A percentile compares a stretch with the other conserved stretches of the same genome.
Conservation (phyloP, 768 basidiomycete species). For the Obba rivulosa region DNA sequence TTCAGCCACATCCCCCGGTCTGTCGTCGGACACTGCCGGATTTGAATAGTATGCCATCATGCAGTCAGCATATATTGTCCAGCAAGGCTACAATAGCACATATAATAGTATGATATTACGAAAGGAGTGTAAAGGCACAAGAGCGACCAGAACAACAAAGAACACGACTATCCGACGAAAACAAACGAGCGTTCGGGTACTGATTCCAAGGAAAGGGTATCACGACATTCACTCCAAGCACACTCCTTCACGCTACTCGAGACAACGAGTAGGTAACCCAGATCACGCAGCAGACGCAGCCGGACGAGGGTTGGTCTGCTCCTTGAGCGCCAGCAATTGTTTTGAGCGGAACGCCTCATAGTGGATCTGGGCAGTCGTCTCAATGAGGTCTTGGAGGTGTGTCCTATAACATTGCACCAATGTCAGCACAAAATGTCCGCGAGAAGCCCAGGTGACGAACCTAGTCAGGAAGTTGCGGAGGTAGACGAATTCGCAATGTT, state of each 20-base stretch:
- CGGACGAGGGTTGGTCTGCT: constrained; percentile 77
- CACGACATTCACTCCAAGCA: constrained; percentile 8
- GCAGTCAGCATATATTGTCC: no score
- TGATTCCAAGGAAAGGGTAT: constrained; percentile 12
- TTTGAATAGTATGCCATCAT: no score
- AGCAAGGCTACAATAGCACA: no score
- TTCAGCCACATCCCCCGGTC: no score
- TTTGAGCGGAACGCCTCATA: constrained; percentile 99
- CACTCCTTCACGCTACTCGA: background rate
- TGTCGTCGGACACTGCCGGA: no score
- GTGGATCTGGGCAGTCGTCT: constrained; percentile 98
- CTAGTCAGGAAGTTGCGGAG: constrained; percentile 94
- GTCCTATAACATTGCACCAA: constrained; percentile 45
- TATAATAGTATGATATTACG: constrained; percentile 11
- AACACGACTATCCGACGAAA: constrained; percentile 6
- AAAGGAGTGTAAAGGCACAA: constrained; percentile 20
- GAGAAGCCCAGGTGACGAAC: constrained; percentile 34
- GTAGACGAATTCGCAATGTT: constrained; percentile 97
- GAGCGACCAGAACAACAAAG: constrained; percentile 7
- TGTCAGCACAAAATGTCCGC: background rate
- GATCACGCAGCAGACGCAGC: constrained; percentile 3
- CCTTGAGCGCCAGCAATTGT: constrained; percentile 95
- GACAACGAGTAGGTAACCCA: background rate
- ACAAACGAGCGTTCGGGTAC: background rate
- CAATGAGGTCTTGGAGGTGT: constrained; percentile 96